phyloP scores from a whole-genome alignment of 148 eudicot species.

The Tetragonia tetragonoides region DNA sequence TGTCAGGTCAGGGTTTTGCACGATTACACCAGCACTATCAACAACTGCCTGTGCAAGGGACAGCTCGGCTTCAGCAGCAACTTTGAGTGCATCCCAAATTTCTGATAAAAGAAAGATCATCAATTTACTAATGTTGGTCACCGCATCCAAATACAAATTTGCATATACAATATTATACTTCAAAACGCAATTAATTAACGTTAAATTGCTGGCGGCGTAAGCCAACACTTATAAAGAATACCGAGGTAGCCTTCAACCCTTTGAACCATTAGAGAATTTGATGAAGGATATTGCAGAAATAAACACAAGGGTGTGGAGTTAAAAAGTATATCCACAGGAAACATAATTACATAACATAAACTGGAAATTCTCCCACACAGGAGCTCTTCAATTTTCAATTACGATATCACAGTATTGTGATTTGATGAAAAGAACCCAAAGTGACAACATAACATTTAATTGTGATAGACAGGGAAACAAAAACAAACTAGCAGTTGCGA shows the following conservation, averaged over 20 bases:
- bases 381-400: too few species aligned
- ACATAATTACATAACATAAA: too few species aligned
- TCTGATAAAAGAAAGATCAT: slow-evolving; percentile 34
- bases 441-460: too few species aligned
- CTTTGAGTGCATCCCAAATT: slow-evolving; percentile 89
- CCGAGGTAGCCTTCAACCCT: neutral
- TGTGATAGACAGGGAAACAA: too few species aligned
- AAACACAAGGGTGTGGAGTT: neutral
- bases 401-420: too few species aligned
- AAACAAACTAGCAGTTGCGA: too few species aligned
- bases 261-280: neutral
- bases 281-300: neutral
- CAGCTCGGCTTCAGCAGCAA: slow-evolving; percentile 66
- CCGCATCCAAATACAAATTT: too few species aligned
- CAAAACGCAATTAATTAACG: neutral
- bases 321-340: too few species aligned
- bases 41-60: slow-evolving; percentile 63
- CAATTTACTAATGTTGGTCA: too few species aligned
- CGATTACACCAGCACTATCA: slow-evolving; percentile 82
- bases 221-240: neutral
- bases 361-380: too few species aligned
- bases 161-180: neutral
- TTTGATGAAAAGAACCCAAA: too few species aligned
- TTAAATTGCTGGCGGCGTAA: neutral
- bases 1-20: slow-evolving; percentile 62